phyloP scores from a whole-genome alignment of 2,329 filamentous ascomycete genomes.

The Paecilomyces variotii region DNA sequence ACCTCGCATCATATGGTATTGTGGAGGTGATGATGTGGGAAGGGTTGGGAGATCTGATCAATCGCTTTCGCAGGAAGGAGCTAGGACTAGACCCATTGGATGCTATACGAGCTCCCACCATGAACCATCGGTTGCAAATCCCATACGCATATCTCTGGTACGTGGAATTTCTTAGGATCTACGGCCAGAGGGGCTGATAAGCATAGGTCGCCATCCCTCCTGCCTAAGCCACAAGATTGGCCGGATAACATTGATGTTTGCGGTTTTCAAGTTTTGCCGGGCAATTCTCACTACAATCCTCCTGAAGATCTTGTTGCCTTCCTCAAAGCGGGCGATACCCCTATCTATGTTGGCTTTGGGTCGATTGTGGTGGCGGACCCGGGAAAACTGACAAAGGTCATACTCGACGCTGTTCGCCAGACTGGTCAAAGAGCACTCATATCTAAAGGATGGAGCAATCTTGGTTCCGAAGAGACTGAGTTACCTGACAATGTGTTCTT shows the following conservation, averaged over 20 bases:
- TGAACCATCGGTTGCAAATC: slow-evolving; percentile 26
- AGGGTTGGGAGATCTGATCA: slow-evolving; percentile 39
- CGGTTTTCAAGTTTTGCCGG: slow-evolving; percentile 39
- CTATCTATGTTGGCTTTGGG: slow-evolving; percentile 51
- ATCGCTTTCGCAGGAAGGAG: slow-evolving; percentile 29
- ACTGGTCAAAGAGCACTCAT: slow-evolving; percentile 46
- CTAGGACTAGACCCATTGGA: slow-evolving; percentile 35
- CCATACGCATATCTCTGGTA: slow-evolving; percentile 43
- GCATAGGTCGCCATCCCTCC: slow-evolving; percentile 14
- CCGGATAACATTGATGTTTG: slow-evolving; percentile 25
- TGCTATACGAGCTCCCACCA: slow-evolving; percentile 16
- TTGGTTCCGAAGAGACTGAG: slow-evolving; percentile 26
- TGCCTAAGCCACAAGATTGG: slow-evolving; percentile 37
- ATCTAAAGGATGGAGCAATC: slow-evolving; percentile 47
- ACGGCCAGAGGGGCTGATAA: neutral
- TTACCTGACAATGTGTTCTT: slow-evolving; percentile 36
- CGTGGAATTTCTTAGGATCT: slow-evolving; percentile 11
- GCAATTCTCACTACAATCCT: slow-evolving; percentile 26
- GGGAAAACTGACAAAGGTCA: slow-evolving; percentile 33
- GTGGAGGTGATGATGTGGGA: slow-evolving; percentile 45
- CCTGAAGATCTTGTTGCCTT: slow-evolving; percentile 35
- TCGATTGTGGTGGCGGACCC: slow-evolving; percentile 49
- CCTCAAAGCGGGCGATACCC: slow-evolving; percentile 39
- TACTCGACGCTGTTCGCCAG: slow-evolving; percentile 41
- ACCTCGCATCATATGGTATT: slow-evolving; percentile 40